Base-by-base conservation (phyloP, 2,329 filamentous ascomycete genomes). In the Fusarium fracticaudum region DNA sequence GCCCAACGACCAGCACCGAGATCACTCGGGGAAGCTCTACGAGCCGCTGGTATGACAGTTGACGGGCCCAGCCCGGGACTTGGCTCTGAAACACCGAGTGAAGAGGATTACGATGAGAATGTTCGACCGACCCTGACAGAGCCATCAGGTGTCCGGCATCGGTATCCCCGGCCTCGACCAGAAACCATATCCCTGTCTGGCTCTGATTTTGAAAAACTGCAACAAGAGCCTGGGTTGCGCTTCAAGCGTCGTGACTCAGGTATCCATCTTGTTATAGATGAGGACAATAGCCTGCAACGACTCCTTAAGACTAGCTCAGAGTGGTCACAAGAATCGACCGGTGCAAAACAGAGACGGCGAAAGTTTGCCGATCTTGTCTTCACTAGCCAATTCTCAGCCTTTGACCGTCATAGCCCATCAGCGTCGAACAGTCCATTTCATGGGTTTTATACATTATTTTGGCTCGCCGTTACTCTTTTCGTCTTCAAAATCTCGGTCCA, bases 381-480 rank as follows among this genome's bases (percentile, higher is more conserved):
- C 79, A 94, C 92, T 1, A 86, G 89, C 31, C 91, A 92, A 69
- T 93, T 94, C 77, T 93, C 92, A 11, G 87, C 91, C 0, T 95
- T 95, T 80, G 93, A 95, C 80, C 87, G 91, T 17, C 90, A 93
- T 73, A 95, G 94, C 77, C 86, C 87, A 10, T 84, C 84, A 3
- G 88, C 89, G 5, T 87, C 88, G 8, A 90, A 91, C 54, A 94
- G 91, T 47, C 91, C 91, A 0, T 95, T 95, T 76, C 90, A 93
- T 79, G 93, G 93, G 37, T 95, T 95, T 83, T 95, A 93, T 78
- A 93, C 91, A 0, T 84, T 96, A 1, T 94, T 94, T 80, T 95
- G 93, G 93, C 87, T 94, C 53, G 87, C 87, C 14, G 90, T 94
- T 71, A 87, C 88, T 12, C 80, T 95, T 48, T 87, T 92, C 75